Base-by-base conservation (phyloP, 2,329 filamentous ascomycete genomes). In the Claviceps monticola region DNA sequence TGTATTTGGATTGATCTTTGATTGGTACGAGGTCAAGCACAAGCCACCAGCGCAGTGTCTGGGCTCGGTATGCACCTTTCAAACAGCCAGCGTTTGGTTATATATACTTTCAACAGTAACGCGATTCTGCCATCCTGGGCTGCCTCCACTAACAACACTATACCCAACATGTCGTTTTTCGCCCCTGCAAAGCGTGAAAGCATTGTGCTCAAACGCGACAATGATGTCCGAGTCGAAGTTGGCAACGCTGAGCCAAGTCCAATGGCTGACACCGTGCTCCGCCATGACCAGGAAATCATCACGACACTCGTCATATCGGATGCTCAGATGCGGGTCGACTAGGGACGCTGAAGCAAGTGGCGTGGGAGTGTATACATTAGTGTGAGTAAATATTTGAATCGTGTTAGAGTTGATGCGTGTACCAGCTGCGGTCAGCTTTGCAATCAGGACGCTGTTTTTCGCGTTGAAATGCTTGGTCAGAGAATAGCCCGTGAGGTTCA, bases 241-340 rank as follows among this genome's bases (percentile, higher is more conserved):
- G 2, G 43, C n/a, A 23, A 50, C 51, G 39, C 48, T 26, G 17
- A 53, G 48, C 51, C 51, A 53, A 21, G 51, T 53, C 51, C 51
- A 53, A n/a, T 39, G 42, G 42, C 47, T 50, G 21, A 50, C 26
- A 14, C 51, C 51, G 2, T 26, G 19, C 36, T 49, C n/a, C 2
- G 51, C 51, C 16, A 29, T 17, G 14, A 53, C 43, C n/a, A 44
- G 34, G 41, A 53, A 53, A 2, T n/a, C 21, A 17, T 46, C 36
- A 7, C 36, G 16, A 13, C 16, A 19, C 19, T 21, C 14, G 8
- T 50, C 47, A 9, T 53, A 43, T 29, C 34, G 17, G 5, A 53
- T 41, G 36, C 36, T 46, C 11, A 53, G 42, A 7, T 41, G 16
- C 16, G 51, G 51, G 19, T 53, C 37, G 16, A 47, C 42, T 4